Percentiles rank a stretch among this genome's conserved stretches.
These are phyloP conservation scores for Nothophaeocryptopus gaeumannii DNA, from an alignment of 2,329 filamentous ascomycete genomes.

Conservation along the genomic window DNA sequence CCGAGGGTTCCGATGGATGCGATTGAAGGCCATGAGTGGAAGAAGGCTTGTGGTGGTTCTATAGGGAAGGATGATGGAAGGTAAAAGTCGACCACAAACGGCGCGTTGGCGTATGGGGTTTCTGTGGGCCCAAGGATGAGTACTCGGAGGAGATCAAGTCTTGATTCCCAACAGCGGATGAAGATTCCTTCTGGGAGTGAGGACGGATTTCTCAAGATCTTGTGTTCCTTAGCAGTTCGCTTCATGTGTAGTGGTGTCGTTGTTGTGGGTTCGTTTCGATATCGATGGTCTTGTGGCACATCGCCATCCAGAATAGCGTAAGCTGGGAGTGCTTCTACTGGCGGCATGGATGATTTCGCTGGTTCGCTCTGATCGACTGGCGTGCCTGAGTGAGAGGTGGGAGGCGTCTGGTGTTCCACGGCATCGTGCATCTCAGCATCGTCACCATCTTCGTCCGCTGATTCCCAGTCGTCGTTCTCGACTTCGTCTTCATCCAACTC, in stretches of 20 bases:
- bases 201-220: slow-evolving; percentile 48
- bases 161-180: slow-evolving; percentile 58
- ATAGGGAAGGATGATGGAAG: slow-evolving; percentile 51
- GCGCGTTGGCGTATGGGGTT: slow-evolving; percentile 60
- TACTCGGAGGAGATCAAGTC: slow-evolving; percentile 58
- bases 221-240: slow-evolving; percentile 57
- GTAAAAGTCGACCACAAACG: slow-evolving; percentile 60
- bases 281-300: slow-evolving; percentile 47
- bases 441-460: slow-evolving; percentile 30
- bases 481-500: slow-evolving; percentile 43
- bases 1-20: slow-evolving; percentile 29
- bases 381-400: slow-evolving; percentile 24
- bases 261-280: slow-evolving; percentile 25
- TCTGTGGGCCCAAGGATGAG: slow-evolving; percentile 58
- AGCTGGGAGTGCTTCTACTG: slow-evolving; percentile 14
- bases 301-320: slow-evolving; percentile 41
- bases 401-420: slow-evolving; percentile 20
- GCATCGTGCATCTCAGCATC: slow-evolving; percentile 26
- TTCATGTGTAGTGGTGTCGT: slow-evolving; percentile 42
- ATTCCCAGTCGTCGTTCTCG: slow-evolving; percentile 44
- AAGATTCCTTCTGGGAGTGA: slow-evolving; percentile 57
- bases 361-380: slow-evolving; percentile 7
- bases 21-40: slow-evolving; percentile 54
- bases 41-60: slow-evolving; percentile 54
- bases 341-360: neutral